phyloP scores from a whole-genome alignment of 768 basidiomycete species.

The Xerocomus brunneocitrinus region DNA sequence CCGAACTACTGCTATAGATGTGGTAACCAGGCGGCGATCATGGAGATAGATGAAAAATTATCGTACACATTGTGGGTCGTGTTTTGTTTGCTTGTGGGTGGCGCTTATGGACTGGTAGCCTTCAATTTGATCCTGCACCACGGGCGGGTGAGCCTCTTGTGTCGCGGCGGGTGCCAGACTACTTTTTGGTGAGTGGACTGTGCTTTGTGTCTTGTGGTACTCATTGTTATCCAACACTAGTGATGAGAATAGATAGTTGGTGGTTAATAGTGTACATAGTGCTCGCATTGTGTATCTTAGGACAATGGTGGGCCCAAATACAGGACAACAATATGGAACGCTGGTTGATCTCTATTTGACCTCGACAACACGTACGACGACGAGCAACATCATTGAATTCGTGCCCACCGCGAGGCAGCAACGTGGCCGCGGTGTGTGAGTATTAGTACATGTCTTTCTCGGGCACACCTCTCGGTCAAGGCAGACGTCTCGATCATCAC shows the following conservation, averaged over 20 bases:
- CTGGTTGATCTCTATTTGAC: not conserved
- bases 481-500: constrained; percentile 79
- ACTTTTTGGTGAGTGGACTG: constrained; percentile 73
- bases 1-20: constrained; percentile 99
- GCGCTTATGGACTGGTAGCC: constrained; percentile 45
- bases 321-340: constrained; percentile 15
- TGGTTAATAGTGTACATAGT: constrained; percentile 23
- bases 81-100: not conserved
- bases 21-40: constrained; percentile 98
- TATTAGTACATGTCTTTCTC: constrained; percentile 74
- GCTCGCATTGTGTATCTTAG: constrained; percentile 20
- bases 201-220: not conserved
- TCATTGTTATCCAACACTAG: constrained; percentile 8
- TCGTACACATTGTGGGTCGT: constrained; percentile 83
- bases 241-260: constrained; percentile 14
- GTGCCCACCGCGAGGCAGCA: constrained; percentile 12
- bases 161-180: constrained; percentile 90
- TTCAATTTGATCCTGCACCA: constrained; percentile 99
- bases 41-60: constrained; percentile 99
- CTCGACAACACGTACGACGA: constrained; percentile 9
- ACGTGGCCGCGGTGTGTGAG: constrained; percentile 14
- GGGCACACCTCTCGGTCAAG: constrained; percentile 77
- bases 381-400: constrained; percentile 8
- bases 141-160: constrained; percentile 98
- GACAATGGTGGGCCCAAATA: constrained; percentile 20